Conservation (phyloP, 345 rosid genomes). For the Brassica cretica region DNA sequence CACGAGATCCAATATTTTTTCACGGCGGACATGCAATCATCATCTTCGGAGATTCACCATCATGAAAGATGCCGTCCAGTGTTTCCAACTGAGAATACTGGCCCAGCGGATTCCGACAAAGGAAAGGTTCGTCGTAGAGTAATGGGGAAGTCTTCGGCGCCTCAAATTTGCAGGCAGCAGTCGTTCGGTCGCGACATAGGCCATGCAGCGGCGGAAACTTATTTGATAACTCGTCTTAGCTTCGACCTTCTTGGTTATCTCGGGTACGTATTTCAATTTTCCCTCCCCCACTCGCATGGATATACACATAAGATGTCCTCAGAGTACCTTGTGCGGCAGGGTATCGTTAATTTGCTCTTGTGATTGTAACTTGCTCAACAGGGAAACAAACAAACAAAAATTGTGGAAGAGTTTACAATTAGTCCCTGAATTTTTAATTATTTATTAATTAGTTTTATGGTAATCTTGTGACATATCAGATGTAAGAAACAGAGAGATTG, state of each 20-base stretch:
- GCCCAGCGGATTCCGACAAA: background rate
- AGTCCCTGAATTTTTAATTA: background rate
- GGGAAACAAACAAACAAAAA: background rate
- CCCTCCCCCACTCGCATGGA: background rate
- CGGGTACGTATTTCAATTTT: slow-evolving; percentile 51
- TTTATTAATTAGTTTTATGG: background rate
- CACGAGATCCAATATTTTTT: slow-evolving; percentile 16
- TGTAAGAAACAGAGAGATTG: background rate
- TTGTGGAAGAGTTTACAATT: background rate
- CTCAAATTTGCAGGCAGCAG: slow-evolving; percentile 45
- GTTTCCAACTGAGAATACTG: background rate
- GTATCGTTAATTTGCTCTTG: background rate
- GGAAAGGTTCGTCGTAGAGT: slow-evolving; percentile 43
- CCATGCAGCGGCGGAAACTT: slow-evolving; percentile 81
- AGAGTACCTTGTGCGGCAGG: background rate
- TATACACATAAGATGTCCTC: background rate
- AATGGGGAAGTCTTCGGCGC: slow-evolving; percentile 25
- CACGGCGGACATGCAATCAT: slow-evolving; percentile 29
- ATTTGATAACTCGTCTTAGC: slow-evolving; percentile 65
- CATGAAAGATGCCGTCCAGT: background rate
- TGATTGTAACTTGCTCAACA: slow-evolving; percentile 21
- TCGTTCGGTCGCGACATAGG: slow-evolving; percentile 60
- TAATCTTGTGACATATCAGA: background rate
- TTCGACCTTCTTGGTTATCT: slow-evolving; percentile 75
- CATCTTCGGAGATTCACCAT: slow-evolving; percentile 10